Conservation (phyloP, 192 early-diverging fungal genomes). For the Backusella morwellensis region DNA sequence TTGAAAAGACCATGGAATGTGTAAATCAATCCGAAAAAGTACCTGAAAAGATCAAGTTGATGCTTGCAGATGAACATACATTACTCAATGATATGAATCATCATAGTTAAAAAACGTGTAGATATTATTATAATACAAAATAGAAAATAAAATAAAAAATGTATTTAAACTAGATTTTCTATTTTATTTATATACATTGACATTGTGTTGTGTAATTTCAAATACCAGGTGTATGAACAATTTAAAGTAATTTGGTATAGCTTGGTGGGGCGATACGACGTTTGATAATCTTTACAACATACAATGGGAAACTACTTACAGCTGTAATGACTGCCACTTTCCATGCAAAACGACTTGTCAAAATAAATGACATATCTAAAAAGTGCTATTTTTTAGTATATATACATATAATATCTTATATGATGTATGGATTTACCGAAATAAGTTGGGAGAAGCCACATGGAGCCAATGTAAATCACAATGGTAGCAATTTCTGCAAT, state of each 20-base stretch:
- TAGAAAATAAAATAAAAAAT: not conserved
- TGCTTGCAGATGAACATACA: not conserved
- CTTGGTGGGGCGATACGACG: constrained; percentile 84
- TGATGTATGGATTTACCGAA: constrained; percentile 64
- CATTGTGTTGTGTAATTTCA: too few species aligned
- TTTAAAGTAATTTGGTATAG: constrained; percentile 76
- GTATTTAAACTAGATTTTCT: not conserved
- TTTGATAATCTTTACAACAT: constrained; percentile 79
- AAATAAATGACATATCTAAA: constrained; percentile 81
- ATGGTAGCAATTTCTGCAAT: constrained; percentile 81
- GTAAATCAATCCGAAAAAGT: not conserved
- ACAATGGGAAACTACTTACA: constrained; percentile 83
- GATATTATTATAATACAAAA: not conserved
- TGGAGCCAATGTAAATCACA: constrained; percentile 82
- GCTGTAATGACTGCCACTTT: constrained; percentile 89
- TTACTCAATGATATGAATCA: not conserved
- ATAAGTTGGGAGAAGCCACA: constrained; percentile 87
- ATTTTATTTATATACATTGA: not conserved
- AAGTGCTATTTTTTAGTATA: not conserved
- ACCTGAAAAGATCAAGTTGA: constrained; percentile 14
- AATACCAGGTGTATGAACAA: too few species aligned
- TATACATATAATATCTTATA: too few species aligned
- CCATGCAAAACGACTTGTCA: constrained; percentile 85
- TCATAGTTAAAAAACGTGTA: not conserved
- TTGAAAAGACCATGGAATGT: not conserved